Conservation (phyloP, 768 basidiomycete species). For the Guyanaporus albipodus region DNA sequence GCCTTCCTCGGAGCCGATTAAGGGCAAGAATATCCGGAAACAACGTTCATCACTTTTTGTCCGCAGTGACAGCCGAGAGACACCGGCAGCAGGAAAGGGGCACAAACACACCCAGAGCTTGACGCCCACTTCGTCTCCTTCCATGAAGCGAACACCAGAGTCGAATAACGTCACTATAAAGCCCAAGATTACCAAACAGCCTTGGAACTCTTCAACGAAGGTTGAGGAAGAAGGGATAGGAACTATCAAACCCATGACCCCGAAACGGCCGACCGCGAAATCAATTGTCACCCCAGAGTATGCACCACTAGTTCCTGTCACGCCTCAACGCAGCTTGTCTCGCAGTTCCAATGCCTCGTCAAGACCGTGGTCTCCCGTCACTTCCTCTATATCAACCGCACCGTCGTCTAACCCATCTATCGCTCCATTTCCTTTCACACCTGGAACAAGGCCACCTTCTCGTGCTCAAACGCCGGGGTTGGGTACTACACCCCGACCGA, state of each 20-base stretch:
- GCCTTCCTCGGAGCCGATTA: constrained; percentile 53
- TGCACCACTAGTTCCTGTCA: constrained; percentile 45
- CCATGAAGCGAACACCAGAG: constrained; percentile 32
- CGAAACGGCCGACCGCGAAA: constrained; percentile 45
- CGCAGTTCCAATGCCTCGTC: constrained; percentile 75
- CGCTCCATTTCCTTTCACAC: constrained; percentile 29
- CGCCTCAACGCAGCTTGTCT: constrained; percentile 62
- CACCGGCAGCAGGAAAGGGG: constrained; percentile 52
- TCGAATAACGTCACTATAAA: constrained; percentile 41
- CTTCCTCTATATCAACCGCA: constrained; percentile 67
- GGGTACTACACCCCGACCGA: constrained; percentile 53
- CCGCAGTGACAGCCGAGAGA: constrained; percentile 40
- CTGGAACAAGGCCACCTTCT: constrained; percentile 41
- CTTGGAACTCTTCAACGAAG: constrained; percentile 81
- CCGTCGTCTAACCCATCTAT: constrained; percentile 45
- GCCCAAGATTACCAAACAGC: constrained; percentile 40
- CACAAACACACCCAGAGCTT: constrained; percentile 72
- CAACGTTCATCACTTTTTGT: constrained; percentile 63
- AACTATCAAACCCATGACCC: constrained; percentile 45
- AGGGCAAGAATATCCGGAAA: constrained; percentile 39
- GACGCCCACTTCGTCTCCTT: constrained; percentile 66
- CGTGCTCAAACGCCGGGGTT: constrained; percentile 55
- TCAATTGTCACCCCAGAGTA: constrained; percentile 43
- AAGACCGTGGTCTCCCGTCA: constrained; percentile 75
- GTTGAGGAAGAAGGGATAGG: constrained; percentile 53